A percentile compares a stretch with the other conserved stretches of the same genome.
phyloP scores from a whole-genome alignment of 192 early-diverging fungal genomes.

The Podila minutissima region DNA sequence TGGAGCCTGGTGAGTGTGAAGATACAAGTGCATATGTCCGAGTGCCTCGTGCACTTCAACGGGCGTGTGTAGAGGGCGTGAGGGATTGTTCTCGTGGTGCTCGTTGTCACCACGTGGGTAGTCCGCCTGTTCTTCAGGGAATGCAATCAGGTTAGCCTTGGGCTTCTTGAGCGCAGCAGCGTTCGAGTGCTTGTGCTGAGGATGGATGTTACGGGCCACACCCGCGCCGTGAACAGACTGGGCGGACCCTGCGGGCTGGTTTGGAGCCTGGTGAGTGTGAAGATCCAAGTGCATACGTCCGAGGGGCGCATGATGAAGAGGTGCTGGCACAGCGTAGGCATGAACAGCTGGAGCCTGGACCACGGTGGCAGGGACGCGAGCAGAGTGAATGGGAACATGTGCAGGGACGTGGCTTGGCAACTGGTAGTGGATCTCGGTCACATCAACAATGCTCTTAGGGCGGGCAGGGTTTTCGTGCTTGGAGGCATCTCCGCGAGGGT shows the following conservation, averaged over 20 bases:
- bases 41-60: slow-evolving; percentile 10
- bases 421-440: slow-evolving; percentile 8
- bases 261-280: neutral
- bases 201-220: neutral
- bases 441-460: neutral
- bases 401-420: neutral
- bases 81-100: neutral
- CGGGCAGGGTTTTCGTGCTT: slow-evolving; percentile 8
- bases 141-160: neutral
- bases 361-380: neutral
- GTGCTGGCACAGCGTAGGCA: neutral
- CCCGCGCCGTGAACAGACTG: neutral
- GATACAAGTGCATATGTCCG: too few species aligned
- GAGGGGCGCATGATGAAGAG: neutral
- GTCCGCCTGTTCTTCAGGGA: slow-evolving; percentile 24
- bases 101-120: slow-evolving; percentile 23
- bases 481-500: slow-evolving; percentile 6
- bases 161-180: slow-evolving; percentile 15
- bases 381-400: neutral
- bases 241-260: too few species aligned
- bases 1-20: too few species aligned
- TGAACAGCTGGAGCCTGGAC: slow-evolving; percentile 1
- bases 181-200: neutral
- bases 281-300: slow-evolving; percentile 1
- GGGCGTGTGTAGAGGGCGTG: neutral